A percentile compares a stretch with the other conserved stretches of the same genome.
These are phyloP conservation scores for Heimioporus sp. DNA, from an alignment of 768 basidiomycete genomes.

Conservation along the genomic window DNA sequence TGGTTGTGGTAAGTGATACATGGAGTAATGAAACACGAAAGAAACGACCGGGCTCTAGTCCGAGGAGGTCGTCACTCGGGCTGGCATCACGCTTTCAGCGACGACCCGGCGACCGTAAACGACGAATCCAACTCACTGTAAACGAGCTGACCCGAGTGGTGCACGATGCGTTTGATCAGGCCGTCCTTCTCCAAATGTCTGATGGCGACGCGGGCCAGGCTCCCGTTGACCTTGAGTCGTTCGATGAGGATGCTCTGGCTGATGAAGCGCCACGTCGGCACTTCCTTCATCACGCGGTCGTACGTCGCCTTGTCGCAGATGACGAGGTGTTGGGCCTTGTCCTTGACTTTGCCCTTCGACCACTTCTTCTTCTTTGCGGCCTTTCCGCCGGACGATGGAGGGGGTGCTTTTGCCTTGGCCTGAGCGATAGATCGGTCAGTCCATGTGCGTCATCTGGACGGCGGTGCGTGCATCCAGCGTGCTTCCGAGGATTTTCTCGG, in stretches of 20 bases:
- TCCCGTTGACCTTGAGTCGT: constrained; percentile 95
- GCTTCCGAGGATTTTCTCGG: constrained; percentile 4
- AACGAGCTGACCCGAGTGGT: constrained; percentile 90
- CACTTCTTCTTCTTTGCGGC: constrained; percentile 99
- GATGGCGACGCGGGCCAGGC: constrained; percentile 89
- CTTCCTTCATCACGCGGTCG: constrained; percentile 96
- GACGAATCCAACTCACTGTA: constrained; percentile 70
- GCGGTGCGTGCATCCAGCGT: constrained; percentile 22
- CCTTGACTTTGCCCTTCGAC: constrained; percentile 99
- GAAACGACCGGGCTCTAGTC: constrained; percentile 32
- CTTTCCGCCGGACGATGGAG: constrained; percentile 71
- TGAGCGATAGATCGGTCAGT: constrained; percentile 34
- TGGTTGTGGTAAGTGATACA: constrained; percentile 36
- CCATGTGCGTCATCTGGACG: constrained; percentile 15
- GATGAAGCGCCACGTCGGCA: constrained; percentile 99
- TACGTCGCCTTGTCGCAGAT: constrained; percentile 89
- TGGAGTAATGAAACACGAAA: constrained; percentile 29
- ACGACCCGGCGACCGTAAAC: background rate
- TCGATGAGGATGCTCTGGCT: constrained; percentile 98
- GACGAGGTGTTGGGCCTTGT: constrained; percentile 98
- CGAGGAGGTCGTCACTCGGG: constrained; percentile 43
- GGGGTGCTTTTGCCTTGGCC: constrained; percentile 77
- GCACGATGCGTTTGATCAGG: constrained; percentile 93
- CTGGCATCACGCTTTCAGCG: constrained; percentile 23
- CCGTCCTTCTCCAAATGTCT: constrained; percentile 91